phyloP scores from a whole-genome alignment of 345 rosid species.

The Eucalyptus cloeziana region DNA sequence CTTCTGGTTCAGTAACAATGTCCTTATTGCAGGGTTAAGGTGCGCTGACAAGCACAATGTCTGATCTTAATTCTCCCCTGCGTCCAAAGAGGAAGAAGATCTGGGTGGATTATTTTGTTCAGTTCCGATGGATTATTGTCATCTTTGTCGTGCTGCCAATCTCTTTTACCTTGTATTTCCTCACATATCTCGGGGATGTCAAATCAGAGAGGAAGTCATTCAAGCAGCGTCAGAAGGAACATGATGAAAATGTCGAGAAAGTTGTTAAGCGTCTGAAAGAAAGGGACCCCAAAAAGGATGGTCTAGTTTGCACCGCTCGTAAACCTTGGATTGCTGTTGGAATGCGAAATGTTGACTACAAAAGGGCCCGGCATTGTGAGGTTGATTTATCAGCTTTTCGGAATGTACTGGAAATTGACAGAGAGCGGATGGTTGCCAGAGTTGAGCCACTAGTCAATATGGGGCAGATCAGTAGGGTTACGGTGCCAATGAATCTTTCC shows the following conservation, averaged over 20 bases:
- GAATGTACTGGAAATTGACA: constrained; percentile 70
- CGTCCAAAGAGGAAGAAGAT: constrained; percentile 85
- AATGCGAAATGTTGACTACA: constrained; percentile 98
- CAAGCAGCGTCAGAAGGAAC: constrained; percentile 84
- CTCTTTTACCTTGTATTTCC: constrained; percentile 67
- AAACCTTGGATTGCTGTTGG: constrained; percentile 99
- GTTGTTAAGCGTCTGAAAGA: constrained; percentile 82
- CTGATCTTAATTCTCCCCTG: constrained; percentile 71
- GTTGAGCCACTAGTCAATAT: constrained; percentile 97
- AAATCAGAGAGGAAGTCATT: constrained; percentile 77
- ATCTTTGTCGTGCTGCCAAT: constrained; percentile 89
- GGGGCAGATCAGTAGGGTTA: constrained; percentile 90
- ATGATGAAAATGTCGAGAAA: constrained; percentile 75
- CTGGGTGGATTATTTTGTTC: constrained; percentile 74
- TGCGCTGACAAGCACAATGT: constrained; percentile 25
- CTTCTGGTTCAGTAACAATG: neutral
- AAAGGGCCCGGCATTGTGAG: constrained; percentile 90
- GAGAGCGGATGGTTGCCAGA: constrained; percentile 84
- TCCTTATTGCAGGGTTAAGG: constrained; percentile 15
- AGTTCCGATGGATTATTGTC: constrained; percentile 88
- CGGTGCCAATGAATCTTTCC: constrained; percentile 87
- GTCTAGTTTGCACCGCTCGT: constrained; percentile 98
- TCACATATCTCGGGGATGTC: constrained; percentile 91
- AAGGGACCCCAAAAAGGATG: constrained; percentile 77
- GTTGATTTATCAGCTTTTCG: constrained; percentile 86